Conservation (phyloP, 441 rosid species). For the Populus trichocarpa region DNA sequence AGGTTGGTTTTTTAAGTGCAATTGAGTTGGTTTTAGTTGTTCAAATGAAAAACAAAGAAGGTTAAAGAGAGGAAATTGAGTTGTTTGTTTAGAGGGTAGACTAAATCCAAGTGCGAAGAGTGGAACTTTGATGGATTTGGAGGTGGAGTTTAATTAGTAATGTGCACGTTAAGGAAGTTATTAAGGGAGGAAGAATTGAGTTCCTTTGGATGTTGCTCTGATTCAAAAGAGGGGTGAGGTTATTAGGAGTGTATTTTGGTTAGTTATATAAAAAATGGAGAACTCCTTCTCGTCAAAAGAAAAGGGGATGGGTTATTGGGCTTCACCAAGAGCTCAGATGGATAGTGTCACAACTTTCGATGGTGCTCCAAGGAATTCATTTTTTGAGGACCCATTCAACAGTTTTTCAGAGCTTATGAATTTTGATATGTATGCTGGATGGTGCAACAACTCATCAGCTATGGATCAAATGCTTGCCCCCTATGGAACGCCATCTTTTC, state of each 20-base stretch:
- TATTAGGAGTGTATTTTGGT: constrained; percentile 5
- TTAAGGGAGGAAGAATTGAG: constrained; percentile 4
- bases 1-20: not conserved
- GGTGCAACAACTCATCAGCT: constrained; percentile 56
- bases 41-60: not conserved
- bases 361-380: constrained; percentile 28
- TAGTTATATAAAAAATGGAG: constrained; percentile 42
- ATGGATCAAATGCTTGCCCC: constrained; percentile 51
- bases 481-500: constrained; percentile 36
- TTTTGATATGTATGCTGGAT: constrained; percentile 58
- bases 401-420: constrained; percentile 56
- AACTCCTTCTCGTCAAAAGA: constrained; percentile 46
- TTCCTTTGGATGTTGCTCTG: constrained; percentile 18
- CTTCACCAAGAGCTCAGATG: constrained; percentile 38
- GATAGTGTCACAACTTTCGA: constrained; percentile 34
- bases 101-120: not conserved
- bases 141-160: constrained; percentile 15
- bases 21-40: not conserved
- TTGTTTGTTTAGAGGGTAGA: not conserved
- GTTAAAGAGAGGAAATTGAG: constrained; percentile 1
- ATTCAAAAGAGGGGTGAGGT: constrained; percentile 13
- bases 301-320: constrained; percentile 44
- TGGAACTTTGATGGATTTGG: constrained; percentile 11
- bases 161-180: constrained; percentile 9
- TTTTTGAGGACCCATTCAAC: constrained; percentile 45